Evolutionary conservation across 805 yeast genomes (phyloP).

Genomic region (Scheffersomyces ergatensis): DNA sequence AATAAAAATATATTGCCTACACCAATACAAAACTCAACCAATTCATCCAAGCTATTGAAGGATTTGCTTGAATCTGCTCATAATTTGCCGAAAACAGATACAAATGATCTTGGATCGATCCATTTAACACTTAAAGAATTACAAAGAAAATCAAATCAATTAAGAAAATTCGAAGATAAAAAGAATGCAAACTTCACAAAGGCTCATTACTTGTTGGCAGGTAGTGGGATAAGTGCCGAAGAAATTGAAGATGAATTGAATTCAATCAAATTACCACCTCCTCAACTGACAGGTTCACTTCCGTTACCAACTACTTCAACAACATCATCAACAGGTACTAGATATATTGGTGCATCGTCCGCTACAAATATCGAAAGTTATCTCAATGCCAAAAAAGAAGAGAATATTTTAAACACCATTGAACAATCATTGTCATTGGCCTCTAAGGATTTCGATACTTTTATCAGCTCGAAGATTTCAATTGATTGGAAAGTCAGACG

Average conservation of each 20-base stretch:
- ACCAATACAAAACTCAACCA: conserved; percentile 5
- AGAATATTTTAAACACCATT: conserved; percentile 75
- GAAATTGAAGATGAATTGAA: conserved; percentile 67
- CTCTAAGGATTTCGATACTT: conserved; percentile 78
- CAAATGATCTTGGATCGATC: conserved; percentile 72
- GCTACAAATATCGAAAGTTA: conserved; percentile 53
- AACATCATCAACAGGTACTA: not conserved
- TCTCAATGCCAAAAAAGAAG: conserved; percentile 71
- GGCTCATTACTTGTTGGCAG: conserved; percentile 86
- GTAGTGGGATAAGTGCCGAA: conserved; percentile 84
- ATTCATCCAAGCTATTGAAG: conserved; percentile 40
- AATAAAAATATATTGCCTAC: conserved; percentile 8
- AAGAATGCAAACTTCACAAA: conserved; percentile 50
- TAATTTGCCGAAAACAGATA: conserved; percentile 60
- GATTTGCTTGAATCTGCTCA: conserved; percentile 77
- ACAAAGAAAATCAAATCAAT: conserved; percentile 58
- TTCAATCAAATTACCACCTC: conserved; percentile 11
- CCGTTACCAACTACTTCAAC: conserved; percentile 1
- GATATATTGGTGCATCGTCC: not conserved
- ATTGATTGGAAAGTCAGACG: conserved; percentile 84
- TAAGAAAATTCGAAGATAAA: conserved; percentile 42
- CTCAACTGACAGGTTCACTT: not conserved
- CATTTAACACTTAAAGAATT: conserved; percentile 80
- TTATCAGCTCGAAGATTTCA: conserved; percentile 67
- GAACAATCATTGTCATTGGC: conserved; percentile 75